A percentile compares a stretch with the other conserved stretches of the same genome.
Conservation (phyloP, 306 rosid species). For the Vicia sativa region DNA sequence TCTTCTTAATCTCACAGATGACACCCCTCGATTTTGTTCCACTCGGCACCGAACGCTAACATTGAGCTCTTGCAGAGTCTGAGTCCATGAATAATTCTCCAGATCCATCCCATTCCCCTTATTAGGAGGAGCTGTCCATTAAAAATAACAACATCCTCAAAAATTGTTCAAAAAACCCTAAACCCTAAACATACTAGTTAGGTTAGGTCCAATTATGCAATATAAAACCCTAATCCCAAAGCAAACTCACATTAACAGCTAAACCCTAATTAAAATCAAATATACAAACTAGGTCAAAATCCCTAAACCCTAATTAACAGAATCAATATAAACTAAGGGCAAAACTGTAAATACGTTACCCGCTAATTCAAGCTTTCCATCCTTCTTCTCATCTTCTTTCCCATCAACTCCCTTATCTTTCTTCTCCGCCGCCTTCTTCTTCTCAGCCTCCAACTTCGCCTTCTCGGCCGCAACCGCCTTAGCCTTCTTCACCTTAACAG, state of each 20-base stretch:
- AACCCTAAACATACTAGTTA: too few relatives aligned
- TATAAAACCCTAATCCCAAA: not conserved
- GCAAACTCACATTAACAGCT: not conserved
- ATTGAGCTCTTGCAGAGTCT: conserved; percentile 79
- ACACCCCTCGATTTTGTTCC: conserved; percentile 83
- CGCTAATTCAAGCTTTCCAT: conserved; percentile 38
- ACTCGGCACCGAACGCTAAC: conserved; percentile 66
- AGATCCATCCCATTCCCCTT: conserved; percentile 83
- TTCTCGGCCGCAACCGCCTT: conserved; percentile 13
- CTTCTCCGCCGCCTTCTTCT: conserved; percentile 35
- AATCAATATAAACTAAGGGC: too few relatives aligned
- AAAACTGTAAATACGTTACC: conserved; percentile 27
- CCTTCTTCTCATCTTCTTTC: not conserved
- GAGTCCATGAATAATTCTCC: conserved; percentile 90
- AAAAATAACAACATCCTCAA: conserved; percentile 1
- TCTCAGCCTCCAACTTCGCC: conserved; percentile 28
- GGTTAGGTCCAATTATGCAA: not conserved
- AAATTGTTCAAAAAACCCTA: not conserved
- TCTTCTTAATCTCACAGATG: conserved; percentile 80
- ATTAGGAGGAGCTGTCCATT: conserved; percentile 72
- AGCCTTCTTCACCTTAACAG: conserved; percentile 10
- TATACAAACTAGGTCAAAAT: too few relatives aligned
- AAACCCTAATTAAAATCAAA: not conserved
- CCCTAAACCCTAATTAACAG: too few relatives aligned
- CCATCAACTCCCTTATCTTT: conserved; percentile 6